Evolutionary conservation across 805 yeast genomes (phyloP), one percentile per base, ranked within the genome.

Genomic region (Lachancea nothofagi): DNA sequence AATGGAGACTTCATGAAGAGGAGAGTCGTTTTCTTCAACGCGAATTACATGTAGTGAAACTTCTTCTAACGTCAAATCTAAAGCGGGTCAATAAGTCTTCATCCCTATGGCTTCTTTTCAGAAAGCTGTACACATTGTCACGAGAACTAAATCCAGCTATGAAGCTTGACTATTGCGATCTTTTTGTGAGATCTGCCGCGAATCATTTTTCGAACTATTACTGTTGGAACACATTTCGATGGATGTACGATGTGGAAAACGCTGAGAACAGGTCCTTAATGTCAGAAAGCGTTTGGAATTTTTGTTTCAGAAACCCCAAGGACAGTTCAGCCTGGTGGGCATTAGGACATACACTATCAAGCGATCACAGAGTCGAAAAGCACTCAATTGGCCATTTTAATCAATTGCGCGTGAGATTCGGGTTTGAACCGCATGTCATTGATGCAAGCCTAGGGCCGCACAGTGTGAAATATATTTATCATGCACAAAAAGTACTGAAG

Each of bases 321-420:
- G 70, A 66, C 40, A 47, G 58, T n/a, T 59, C 70, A 2, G 51
- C 67, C 2, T 66, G 70, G 70, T 42, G 49, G 26, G 53, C 64
- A n/a, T 46, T 32, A 5, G 7, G 42, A 5, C 51, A 47, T 40
- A 33, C 44, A n/a, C 21, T 35, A 8, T 10, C 19, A 13, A 14
- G 14, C 2, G 18, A 9, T 3, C 18, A 25, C 7, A 29, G 9
- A 4, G 5, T 13, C n/a, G 1, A 14, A 17, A 5, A 13, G 12
- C 3, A 22, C 15, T 36, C 34, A 12, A 14, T 9, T 14, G 9
- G 22, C 9, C 18, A 23, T 13, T 29, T 12, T 17, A 22, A 29
- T 18, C 22, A 12, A 8, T 12, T 29, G 14, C 14, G 22, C 2
- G 3, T 7, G 8, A 22, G 23, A 12, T 23, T 20, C 14, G 25